A percentile compares a stretch with the other conserved stretches of the same genome.
phyloP scores from a whole-genome alignment of 805 yeast genomes.

The Zygosaccharomyces gambellarensis region DNA sequence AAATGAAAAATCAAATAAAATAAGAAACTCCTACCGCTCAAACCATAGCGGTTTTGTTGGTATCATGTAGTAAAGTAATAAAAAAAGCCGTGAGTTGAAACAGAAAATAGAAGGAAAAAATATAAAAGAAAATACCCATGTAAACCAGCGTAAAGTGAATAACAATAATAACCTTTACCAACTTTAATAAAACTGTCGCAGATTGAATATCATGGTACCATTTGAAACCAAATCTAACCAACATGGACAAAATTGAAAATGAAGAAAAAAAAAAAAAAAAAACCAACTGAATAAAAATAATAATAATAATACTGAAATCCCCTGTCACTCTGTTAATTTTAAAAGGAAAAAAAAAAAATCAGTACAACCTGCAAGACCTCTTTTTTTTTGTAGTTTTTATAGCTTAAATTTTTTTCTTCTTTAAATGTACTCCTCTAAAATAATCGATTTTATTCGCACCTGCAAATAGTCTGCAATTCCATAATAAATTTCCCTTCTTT shows the following conservation, averaged over 20 bases:
- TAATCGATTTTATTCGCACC: conserved; percentile 9
- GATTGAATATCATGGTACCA: background rate
- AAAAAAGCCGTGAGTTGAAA: background rate
- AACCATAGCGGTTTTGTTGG: background rate
- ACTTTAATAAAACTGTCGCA: background rate
- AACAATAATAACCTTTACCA: background rate
- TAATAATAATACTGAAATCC: background rate
- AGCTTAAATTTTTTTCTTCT: background rate
- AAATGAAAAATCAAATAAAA: conserved; percentile 4
- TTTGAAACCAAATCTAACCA: conserved; percentile 1
- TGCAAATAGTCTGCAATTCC: conserved; percentile 36
- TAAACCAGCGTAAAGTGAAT: background rate
- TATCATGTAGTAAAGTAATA: background rate
- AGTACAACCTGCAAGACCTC: background rate
- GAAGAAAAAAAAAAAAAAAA: conserved; percentile 4
- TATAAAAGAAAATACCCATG: background rate
- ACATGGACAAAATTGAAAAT: conserved; percentile 1
- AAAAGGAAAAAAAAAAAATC: background rate
- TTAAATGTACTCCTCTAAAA: background rate
- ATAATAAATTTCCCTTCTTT: conserved; percentile 60
- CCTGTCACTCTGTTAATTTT: background rate
- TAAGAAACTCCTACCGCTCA: background rate
- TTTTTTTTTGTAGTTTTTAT: background rate
- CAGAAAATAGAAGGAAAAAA: background rate
- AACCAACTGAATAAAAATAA: conserved; percentile 2